Percentiles rank a stretch among this genome's conserved stretches.
Conservation (phyloP, 1,139 yeast genomes). For the Hemisphaericaspora lyxosophila region DNA sequence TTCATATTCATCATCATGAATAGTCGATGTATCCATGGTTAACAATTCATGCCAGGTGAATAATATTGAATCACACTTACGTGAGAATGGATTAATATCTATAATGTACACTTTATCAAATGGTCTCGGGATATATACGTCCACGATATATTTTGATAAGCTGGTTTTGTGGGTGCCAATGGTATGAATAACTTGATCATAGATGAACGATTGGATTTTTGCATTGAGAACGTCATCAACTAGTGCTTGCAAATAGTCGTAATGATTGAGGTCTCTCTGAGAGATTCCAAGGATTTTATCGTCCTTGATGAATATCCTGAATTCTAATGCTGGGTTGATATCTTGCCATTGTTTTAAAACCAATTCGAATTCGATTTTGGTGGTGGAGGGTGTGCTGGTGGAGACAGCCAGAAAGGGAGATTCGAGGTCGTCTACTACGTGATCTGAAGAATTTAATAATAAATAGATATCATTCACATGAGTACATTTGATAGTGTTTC, state of each 20-base stretch:
- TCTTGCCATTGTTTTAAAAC: constrained; percentile 78
- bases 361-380: constrained; percentile 50
- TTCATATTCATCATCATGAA: constrained; percentile 18
- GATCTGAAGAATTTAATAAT: constrained; percentile 81
- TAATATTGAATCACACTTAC: constrained; percentile 72
- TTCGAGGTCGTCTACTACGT: constrained; percentile 78
- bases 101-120: constrained; percentile 62
- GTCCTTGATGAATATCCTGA: constrained; percentile 74
- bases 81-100: constrained; percentile 83
- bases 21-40: constrained; percentile 21
- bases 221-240: constrained; percentile 47
- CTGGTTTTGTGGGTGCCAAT: constrained; percentile 36
- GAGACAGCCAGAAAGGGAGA: constrained; percentile 58
- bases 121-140: constrained; percentile 80
- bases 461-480: constrained; percentile 74
- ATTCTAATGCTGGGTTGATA: constrained; percentile 86
- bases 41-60: constrained; percentile 83
- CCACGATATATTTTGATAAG: constrained; percentile 55
- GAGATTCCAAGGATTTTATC: constrained; percentile 66
- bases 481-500: constrained; percentile 70
- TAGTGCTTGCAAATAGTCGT: constrained; percentile 60
- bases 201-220: constrained; percentile 57
- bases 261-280: constrained; percentile 84
- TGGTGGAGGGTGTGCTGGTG: background rate
- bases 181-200: constrained; percentile 39